phyloP scores from a whole-genome alignment of 192 early-diverging fungal genomes.

The Backusella psychrophila region DNA sequence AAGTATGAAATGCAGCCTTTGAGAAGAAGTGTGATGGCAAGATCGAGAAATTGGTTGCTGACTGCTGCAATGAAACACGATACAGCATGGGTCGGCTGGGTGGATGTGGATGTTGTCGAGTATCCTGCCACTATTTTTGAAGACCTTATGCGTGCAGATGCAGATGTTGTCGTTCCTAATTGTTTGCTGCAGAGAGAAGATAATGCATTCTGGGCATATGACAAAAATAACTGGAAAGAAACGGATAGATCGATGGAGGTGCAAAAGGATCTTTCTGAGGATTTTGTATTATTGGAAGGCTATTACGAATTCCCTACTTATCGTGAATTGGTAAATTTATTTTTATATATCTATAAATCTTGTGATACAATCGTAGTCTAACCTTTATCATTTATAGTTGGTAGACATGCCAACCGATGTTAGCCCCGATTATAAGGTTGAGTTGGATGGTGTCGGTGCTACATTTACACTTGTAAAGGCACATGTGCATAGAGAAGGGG shows the following conservation, averaged over 20 bases:
- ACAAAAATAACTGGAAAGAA: slow-evolving; percentile 61
- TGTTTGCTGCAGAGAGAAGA: slow-evolving; percentile 40
- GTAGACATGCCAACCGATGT: slow-evolving; percentile 34
- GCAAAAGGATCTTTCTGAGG: slow-evolving; percentile 23
- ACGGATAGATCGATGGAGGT: slow-evolving; percentile 42
- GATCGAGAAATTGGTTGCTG: slow-evolving; percentile 55
- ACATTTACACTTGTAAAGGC: slow-evolving; percentile 58
- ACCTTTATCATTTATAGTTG: slow-evolving; percentile 9
- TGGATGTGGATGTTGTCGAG: slow-evolving; percentile 57
- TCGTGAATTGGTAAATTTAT: slow-evolving; percentile 19
- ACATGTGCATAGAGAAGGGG: slow-evolving; percentile 53
- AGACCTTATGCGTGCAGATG: slow-evolving; percentile 51
- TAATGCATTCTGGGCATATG: slow-evolving; percentile 44
- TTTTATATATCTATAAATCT: background rate
- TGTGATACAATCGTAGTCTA: background rate
- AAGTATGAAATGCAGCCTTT: slow-evolving; percentile 45
- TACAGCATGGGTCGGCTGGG: slow-evolving; percentile 57
- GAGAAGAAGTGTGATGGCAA: slow-evolving; percentile 54
- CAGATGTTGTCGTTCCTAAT: slow-evolving; percentile 58
- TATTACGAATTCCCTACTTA: slow-evolving; percentile 35
- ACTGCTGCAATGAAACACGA: slow-evolving; percentile 46
- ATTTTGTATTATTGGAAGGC: slow-evolving; percentile 30
- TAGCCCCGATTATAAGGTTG: slow-evolving; percentile 35
- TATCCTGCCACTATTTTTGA: slow-evolving; percentile 53
- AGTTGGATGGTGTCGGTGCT: slow-evolving; percentile 59